Percentiles rank a stretch among this genome's conserved stretches.
These are phyloP conservation scores for Allium cepa DNA, from an alignment of 106 monocot genomes.

Conservation along the genomic window DNA sequence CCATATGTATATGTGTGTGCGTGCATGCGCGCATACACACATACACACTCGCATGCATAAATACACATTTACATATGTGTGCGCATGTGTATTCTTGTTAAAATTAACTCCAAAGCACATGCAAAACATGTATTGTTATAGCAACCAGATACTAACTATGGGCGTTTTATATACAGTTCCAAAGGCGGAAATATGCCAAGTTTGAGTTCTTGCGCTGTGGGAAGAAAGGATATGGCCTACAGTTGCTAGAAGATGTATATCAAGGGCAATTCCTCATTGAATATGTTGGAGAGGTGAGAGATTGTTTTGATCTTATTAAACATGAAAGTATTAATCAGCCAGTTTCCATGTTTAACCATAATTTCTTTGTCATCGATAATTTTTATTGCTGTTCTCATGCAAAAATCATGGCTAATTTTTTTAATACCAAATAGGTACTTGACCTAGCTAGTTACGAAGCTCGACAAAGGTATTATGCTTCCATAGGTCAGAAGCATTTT, in stretches of 20 bases:
- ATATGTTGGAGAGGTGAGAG: constrained; percentile 94
- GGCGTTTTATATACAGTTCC: constrained; percentile 48
- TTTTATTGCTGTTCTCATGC: too few relatives aligned
- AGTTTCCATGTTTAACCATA: too few relatives aligned
- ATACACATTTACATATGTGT: too few relatives aligned
- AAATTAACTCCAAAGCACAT: too few relatives aligned
- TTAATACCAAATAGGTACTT: constrained; percentile 45
- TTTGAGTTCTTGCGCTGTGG: constrained; percentile 64
- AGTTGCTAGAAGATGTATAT: constrained; percentile 53
- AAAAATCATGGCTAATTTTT: constrained; percentile 1
- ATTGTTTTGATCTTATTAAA: background rate
- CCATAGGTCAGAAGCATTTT: constrained; percentile 95
- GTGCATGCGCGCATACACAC: too few relatives aligned
- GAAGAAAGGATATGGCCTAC: constrained; percentile 86
- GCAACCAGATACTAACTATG: background rate
- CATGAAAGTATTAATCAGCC: too few relatives aligned
- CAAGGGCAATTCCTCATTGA: constrained; percentile 90
- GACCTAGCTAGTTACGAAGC: constrained; percentile 83
- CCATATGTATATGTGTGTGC: too few relatives aligned
- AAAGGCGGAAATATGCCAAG: constrained; percentile 85
- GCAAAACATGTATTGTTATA: too few relatives aligned
- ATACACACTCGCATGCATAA: too few relatives aligned
- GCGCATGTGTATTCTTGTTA: too few relatives aligned
- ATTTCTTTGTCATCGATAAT: too few relatives aligned
- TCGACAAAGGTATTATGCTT: constrained; percentile 84